phyloP scores from a whole-genome alignment of 805 yeast species.

The Suhomyces prunicola region DNA sequence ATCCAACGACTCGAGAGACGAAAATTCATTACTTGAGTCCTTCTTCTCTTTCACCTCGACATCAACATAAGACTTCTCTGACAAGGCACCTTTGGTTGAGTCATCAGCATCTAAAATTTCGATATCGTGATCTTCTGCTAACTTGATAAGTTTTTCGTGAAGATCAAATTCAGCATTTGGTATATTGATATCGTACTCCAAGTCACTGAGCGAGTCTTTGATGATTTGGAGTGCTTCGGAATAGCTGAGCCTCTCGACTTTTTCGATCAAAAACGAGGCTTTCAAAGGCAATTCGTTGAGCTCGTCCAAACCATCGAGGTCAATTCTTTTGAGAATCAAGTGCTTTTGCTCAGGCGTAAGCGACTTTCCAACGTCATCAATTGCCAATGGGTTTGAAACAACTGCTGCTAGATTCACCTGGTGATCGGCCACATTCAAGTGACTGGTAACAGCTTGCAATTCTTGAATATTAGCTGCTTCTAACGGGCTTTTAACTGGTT shows the following conservation, averaged over 20 bases:
- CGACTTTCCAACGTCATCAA: conserved; percentile 23
- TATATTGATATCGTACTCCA: conserved; percentile 47
- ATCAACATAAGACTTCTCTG: not conserved
- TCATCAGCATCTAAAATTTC: not conserved
- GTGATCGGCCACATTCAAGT: conserved; percentile 11
- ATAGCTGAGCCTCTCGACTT: conserved; percentile 29
- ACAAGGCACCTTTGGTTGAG: not conserved
- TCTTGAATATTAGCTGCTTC: not conserved
- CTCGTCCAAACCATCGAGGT: conserved; percentile 21
- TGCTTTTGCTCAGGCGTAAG: conserved; percentile 25
- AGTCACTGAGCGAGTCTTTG: conserved; percentile 36
- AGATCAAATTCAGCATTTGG: conserved; percentile 35
- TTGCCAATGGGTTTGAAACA: conserved; percentile 20
- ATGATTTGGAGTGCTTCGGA: conserved; percentile 42
- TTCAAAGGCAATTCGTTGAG: conserved; percentile 28
- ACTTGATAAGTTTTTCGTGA: conserved; percentile 18
- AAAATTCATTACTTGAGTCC: not conserved
- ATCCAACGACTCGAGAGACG: not conserved
- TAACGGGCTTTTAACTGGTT: not conserved
- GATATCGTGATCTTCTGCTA: not conserved
- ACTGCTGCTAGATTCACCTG: conserved; percentile 12
- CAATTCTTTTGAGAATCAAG: conserved; percentile 22
- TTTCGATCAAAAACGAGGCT: conserved; percentile 40
- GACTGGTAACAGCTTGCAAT: not conserved
- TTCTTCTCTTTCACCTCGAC: not conserved